Evolutionary conservation across 805 yeast species (phyloP).

Genomic region (Kazachstania kunashirensis): DNA sequence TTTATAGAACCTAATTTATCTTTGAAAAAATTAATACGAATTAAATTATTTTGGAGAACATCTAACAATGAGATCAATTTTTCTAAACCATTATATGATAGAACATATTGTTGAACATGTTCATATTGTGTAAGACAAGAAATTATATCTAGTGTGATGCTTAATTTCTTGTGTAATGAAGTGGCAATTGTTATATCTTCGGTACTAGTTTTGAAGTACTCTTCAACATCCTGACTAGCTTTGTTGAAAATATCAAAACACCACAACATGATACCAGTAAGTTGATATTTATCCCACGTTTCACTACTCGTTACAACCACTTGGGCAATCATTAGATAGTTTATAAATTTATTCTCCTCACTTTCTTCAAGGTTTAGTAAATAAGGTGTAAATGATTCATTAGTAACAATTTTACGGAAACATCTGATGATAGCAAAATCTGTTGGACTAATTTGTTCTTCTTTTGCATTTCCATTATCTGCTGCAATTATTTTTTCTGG

Average conservation of each 20-base stretch:
- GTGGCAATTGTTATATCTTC: slow-evolving; percentile 13
- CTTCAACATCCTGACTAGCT: slow-evolving; percentile 12
- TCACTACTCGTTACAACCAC: slow-evolving; percentile 30
- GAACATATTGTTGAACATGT: slow-evolving; percentile 30
- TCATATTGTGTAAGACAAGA: slow-evolving; percentile 28
- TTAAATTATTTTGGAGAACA: slow-evolving; percentile 28
- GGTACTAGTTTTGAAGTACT: slow-evolving; percentile 17
- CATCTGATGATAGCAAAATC: slow-evolving; percentile 19
- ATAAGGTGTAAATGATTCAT: slow-evolving; percentile 31
- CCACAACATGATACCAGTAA: slow-evolving; percentile 35
- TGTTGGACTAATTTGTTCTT: slow-evolving; percentile 4
- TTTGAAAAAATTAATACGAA: slow-evolving; percentile 23
- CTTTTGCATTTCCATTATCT: background rate
- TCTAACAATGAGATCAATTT: slow-evolving; percentile 26
- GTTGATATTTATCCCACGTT: slow-evolving; percentile 31
- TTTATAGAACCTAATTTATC: slow-evolving; percentile 17
- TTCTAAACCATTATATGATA: slow-evolving; percentile 32
- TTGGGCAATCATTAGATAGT: slow-evolving; percentile 19
- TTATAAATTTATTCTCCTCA: slow-evolving; percentile 8
- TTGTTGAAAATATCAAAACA: slow-evolving; percentile 26
- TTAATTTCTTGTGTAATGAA: slow-evolving; percentile 23
- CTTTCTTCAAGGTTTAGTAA: slow-evolving; percentile 11
- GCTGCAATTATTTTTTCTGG: too few relatives aligned
- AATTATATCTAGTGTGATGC: slow-evolving; percentile 28
- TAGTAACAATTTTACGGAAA: slow-evolving; percentile 23